phyloP scores from a whole-genome alignment of 1,284 basidiomycete species.

The Ustilago hordei region DNA sequence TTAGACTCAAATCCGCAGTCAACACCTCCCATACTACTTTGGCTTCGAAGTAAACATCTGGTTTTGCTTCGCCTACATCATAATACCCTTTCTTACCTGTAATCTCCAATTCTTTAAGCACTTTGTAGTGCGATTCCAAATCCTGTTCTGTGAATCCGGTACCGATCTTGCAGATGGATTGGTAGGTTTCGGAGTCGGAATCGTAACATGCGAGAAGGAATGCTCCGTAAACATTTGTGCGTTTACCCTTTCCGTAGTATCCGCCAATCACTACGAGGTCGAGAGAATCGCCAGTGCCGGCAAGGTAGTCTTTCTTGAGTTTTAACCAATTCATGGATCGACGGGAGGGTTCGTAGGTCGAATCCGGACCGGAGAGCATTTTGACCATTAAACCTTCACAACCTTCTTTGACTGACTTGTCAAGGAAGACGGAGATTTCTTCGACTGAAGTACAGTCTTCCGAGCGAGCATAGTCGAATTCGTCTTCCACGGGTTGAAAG shows the following conservation, averaged over 20 bases:
- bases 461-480: conserved; percentile 92
- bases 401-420: conserved; percentile 95
- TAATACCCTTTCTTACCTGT: conserved; percentile 73
- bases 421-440: conserved; percentile 93
- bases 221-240: conserved; percentile 75
- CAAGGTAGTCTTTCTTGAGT: conserved; percentile 73
- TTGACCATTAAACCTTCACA: conserved; percentile 99
- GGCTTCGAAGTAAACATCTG: conserved; percentile 67
- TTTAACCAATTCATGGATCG: conserved; percentile 98
- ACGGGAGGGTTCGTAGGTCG: conserved; percentile 93
- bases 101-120: conserved; percentile 81
- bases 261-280: conserved; percentile 96
- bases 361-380: conserved; percentile 90
- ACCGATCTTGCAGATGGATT: conserved; percentile 86
- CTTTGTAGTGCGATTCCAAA: conserved; percentile 84
- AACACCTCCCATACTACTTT: conserved; percentile 94
- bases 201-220: conserved; percentile 67
- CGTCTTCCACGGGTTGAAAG: conserved; percentile 84
- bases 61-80: conserved; percentile 75
- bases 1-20: conserved; percentile 93
- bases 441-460: conserved; percentile 90
- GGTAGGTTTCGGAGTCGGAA: conserved; percentile 64
- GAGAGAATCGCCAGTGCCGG: conserved; percentile 96
- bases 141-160: conserved; percentile 93
- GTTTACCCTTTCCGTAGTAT: conserved; percentile 97